These are phyloP conservation scores for Torulaspora delbrueckii DNA, from an alignment of 805 yeast genomes.

Conservation along the genomic window DNA sequence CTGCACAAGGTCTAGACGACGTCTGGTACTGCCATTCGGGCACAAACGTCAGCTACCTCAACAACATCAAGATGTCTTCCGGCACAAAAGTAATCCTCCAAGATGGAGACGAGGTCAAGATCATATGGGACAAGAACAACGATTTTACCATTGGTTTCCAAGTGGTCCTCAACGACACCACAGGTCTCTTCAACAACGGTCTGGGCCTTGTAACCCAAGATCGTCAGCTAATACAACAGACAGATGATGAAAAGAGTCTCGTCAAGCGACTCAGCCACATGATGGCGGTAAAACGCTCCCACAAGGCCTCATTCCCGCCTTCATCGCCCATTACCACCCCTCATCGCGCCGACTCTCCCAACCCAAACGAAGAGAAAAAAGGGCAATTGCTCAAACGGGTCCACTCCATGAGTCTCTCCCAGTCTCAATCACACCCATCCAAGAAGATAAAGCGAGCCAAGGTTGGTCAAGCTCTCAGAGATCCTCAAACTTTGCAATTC, in stretches of 20 bases:
- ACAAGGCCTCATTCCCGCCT: constrained; percentile 5
- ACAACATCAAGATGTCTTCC: constrained; percentile 53
- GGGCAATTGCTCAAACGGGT: constrained; percentile 23
- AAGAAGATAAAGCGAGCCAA: constrained; percentile 32
- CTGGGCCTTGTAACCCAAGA: constrained; percentile 19
- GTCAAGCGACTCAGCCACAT: constrained; percentile 21
- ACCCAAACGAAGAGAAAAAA: constrained; percentile 4
- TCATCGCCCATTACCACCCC: constrained; percentile 4
- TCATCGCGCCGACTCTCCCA: background rate
- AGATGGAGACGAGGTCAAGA: constrained; percentile 60
- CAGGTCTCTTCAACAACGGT: constrained; percentile 59
- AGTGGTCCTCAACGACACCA: constrained; percentile 51
- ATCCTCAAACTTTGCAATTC: constrained; percentile 20
- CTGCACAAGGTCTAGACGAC: constrained; percentile 69
- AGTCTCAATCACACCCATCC: constrained; percentile 25
- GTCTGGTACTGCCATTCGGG: constrained; percentile 78
- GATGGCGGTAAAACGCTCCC: constrained; percentile 21
- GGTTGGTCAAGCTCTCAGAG: constrained; percentile 26
- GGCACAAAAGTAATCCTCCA: constrained; percentile 57
- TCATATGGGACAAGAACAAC: constrained; percentile 57
- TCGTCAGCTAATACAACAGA: constrained; percentile 20
- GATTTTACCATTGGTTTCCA: constrained; percentile 50
- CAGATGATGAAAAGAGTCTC: constrained; percentile 24
- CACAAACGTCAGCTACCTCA: constrained; percentile 73
- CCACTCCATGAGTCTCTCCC: constrained; percentile 28